Conservation (phyloP, 805 yeast species). For the Kluyveromyces aestuarii region DNA sequence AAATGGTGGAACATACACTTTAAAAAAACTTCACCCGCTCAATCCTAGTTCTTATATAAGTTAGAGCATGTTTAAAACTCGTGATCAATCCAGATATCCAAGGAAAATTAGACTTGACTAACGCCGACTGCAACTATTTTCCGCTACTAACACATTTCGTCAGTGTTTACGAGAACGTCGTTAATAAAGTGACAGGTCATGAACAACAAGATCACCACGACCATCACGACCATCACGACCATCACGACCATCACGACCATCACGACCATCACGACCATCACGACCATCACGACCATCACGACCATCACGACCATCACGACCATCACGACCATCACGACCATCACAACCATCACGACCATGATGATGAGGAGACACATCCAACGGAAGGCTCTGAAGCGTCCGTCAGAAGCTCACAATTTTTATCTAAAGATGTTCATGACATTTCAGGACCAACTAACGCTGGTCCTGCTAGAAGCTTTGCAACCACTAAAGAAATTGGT, state of each 20-base stretch:
- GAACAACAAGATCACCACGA: neutral
- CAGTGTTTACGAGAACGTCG: conserved; percentile 1
- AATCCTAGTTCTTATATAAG: neutral
- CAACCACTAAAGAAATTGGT: neutral
- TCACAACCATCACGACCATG: no score
- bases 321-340: no score
- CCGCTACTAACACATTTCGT: conserved; percentile 1
- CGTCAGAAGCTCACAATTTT: neutral
- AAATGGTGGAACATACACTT: conserved; percentile 1
- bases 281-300: no score
- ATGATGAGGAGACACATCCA: no score
- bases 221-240: neutral
- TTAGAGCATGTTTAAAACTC: neutral
- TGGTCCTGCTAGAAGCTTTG: neutral
- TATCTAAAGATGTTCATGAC: neutral
- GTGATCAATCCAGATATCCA: neutral
- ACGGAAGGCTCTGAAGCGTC: neutral
- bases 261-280: neutral
- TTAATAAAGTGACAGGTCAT: neutral
- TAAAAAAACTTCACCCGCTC: neutral
- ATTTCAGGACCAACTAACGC: neutral
- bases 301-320: no score
- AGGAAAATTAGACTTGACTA: neutral
- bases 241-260: neutral
- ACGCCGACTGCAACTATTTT: neutral